Evolutionary conservation across 768 basidiomycete genomes (phyloP).

Genomic region (Sarcomyxa edulis): DNA sequence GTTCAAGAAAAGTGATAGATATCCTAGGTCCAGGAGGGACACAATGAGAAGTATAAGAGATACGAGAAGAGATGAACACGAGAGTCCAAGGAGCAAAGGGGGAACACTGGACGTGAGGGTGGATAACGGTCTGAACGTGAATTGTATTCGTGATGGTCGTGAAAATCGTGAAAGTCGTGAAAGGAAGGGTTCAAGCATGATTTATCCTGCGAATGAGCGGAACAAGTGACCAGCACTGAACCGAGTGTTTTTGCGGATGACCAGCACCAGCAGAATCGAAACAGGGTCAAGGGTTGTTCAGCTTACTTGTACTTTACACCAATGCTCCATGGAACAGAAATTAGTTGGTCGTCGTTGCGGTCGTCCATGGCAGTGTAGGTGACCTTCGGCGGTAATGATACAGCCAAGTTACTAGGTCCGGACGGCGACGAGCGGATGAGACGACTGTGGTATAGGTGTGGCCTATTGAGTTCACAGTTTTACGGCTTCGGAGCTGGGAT

Average conservation of each 20-base stretch:
- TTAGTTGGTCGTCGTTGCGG: not conserved
- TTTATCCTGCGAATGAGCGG: constrained; percentile 8
- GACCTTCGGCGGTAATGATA: constrained; percentile 4
- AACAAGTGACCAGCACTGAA: constrained; percentile 23
- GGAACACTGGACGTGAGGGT: constrained; percentile 18
- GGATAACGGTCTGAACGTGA: not conserved
- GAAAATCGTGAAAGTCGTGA: constrained; percentile 1
- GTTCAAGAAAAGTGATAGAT: constrained; percentile 27
- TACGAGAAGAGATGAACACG: constrained; percentile 17
- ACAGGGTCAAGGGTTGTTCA: too few species aligned
- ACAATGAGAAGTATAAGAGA: constrained; percentile 21
- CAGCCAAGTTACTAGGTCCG: not conserved
- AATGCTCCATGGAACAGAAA: not conserved
- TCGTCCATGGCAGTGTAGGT: constrained; percentile 1
- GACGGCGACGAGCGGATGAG: not conserved
- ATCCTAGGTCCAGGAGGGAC: constrained; percentile 27
- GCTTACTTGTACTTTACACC: not conserved
- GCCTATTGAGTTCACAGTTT: too few species aligned
- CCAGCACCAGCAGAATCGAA: constrained; percentile 11
- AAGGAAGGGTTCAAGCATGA: constrained; percentile 10
- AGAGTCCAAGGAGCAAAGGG: constrained; percentile 23
- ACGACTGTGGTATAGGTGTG: too few species aligned
- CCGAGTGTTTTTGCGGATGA: constrained; percentile 24
- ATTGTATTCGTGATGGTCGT: constrained; percentile 1
- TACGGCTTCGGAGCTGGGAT: too few species aligned